These are phyloP conservation scores for Paraurostyla sp. DNA, from an alignment of 73 alveolate species.

Conservation along the genomic window DNA sequence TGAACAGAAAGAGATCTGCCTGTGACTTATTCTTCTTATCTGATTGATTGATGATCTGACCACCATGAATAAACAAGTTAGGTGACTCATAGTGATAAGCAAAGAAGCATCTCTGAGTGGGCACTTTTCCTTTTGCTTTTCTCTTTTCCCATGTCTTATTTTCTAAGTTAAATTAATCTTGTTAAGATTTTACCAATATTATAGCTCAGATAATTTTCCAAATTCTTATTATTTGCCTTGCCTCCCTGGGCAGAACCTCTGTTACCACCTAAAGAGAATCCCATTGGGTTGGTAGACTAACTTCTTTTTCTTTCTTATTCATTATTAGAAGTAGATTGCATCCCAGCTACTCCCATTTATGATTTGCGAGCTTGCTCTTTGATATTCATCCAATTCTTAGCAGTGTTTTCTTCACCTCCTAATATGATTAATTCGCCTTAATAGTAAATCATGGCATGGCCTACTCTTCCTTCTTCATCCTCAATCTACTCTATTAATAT, in stretches of 20 bases:
- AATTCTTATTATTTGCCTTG: background rate
- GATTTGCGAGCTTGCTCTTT: conserved; percentile 35
- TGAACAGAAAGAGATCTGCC: conserved; percentile 40
- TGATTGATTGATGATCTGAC: conserved; percentile 2
- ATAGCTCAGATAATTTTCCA: conserved; percentile 13
- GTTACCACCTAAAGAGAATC: conserved; percentile 46
- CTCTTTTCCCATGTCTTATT: conserved; percentile 44
- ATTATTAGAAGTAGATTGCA: background rate
- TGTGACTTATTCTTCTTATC: conserved; percentile 46
- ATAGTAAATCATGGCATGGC: conserved; percentile 40
- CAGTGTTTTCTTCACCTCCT: conserved; percentile 48
- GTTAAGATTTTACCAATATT: conserved; percentile 25
- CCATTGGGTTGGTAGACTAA: conserved; percentile 10
- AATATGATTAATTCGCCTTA: background rate
- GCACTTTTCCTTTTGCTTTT: conserved; percentile 42
- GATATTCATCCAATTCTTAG: conserved; percentile 23
- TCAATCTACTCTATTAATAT: background rate
- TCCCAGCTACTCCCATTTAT: conserved; percentile 20
- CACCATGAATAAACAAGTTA: conserved; percentile 56
- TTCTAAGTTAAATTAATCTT: background rate
- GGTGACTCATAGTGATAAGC: conserved; percentile 37
- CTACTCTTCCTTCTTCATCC: conserved; percentile 43
- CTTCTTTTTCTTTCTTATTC: conserved; percentile 7
- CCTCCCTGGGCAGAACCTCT: conserved; percentile 3
- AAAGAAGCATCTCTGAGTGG: conserved; percentile 51